These are phyloP conservation scores for Botryobasidium botryosum DNA, from an alignment of 768 basidiomycete genomes.

Conservation along the genomic window DNA sequence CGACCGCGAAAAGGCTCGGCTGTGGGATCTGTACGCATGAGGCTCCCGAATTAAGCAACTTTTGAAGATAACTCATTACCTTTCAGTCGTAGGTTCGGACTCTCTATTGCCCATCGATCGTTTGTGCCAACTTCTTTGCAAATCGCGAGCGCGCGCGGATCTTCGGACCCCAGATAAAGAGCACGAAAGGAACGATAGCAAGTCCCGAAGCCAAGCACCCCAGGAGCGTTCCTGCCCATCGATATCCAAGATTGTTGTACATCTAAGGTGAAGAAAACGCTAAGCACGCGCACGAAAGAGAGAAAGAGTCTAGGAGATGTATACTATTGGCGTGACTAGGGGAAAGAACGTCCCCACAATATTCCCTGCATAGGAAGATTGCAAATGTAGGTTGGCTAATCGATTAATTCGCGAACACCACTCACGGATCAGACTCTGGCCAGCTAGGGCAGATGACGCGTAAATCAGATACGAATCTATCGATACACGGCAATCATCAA, in stretches of 20 bases:
- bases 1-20: no score
- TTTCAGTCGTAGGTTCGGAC: no score
- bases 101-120: no score
- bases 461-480: constrained; percentile 20
- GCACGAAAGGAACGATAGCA: constrained; percentile 13
- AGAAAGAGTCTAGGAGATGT: not conserved
- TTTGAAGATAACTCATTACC: no score
- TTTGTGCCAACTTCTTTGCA: no score
- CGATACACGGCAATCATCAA: not conserved
- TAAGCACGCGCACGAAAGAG: not conserved
- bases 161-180: constrained; percentile 5
- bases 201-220: constrained; percentile 15
- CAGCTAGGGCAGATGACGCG: constrained; percentile 53
- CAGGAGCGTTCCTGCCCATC: constrained; percentile 16
- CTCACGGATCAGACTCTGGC: constrained; percentile 28
- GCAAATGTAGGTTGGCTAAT: not conserved
- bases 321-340: constrained; percentile 34
- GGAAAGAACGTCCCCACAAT: constrained; percentile 31
- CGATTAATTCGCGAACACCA: constrained; percentile 12
- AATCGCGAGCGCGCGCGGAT: constrained; percentile 8
- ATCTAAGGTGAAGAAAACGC: constrained; percentile 10
- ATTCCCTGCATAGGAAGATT: not conserved
- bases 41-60: no score
- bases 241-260: constrained; percentile 19
- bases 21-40: no score